These are phyloP conservation scores for Coemansia sp. DNA, from an alignment of 192 early-diverging fungal genomes.

Conservation along the genomic window DNA sequence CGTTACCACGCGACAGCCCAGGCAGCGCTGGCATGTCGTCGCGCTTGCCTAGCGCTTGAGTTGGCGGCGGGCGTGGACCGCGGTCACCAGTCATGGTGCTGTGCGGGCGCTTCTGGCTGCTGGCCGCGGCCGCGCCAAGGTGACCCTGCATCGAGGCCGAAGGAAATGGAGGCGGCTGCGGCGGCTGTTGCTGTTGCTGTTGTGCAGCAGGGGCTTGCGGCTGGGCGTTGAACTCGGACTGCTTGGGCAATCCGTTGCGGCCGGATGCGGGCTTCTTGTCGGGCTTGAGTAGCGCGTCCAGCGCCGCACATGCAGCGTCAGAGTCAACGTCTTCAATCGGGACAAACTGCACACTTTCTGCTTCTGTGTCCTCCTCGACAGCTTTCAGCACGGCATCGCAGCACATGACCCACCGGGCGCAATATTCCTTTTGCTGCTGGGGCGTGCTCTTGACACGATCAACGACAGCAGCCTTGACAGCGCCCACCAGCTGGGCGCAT, in stretches of 20 bases:
- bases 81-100: constrained; percentile 7
- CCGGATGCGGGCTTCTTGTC: not conserved
- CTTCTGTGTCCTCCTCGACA: not conserved
- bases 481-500: constrained; percentile 18
- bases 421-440: constrained; percentile 7
- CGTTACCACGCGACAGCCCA: not conserved
- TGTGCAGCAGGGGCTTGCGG: not conserved
- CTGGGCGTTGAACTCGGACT: not conserved
- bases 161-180: not conserved
- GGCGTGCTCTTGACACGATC: constrained; percentile 6
- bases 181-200: too few relatives aligned
- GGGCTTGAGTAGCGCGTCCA: not conserved
- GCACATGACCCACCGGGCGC: not conserved
- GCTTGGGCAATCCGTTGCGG: not conserved
- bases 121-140: not conserved
- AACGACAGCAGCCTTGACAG: constrained; percentile 12
- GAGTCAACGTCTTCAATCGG: not conserved
- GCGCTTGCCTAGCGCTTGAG: not conserved
- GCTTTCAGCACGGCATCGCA: not conserved
- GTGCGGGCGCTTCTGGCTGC: constrained; percentile 10
- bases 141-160: not conserved
- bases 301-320: not conserved
- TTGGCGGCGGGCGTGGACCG: not conserved
- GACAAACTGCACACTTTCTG: not conserved
- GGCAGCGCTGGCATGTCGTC: not conserved